Evolutionary conservation across 495 filamentous ascomycete genomes (phyloP), one percentile per base, ranked within the genome.

Genomic region (Xylaria cubensis): DNA sequence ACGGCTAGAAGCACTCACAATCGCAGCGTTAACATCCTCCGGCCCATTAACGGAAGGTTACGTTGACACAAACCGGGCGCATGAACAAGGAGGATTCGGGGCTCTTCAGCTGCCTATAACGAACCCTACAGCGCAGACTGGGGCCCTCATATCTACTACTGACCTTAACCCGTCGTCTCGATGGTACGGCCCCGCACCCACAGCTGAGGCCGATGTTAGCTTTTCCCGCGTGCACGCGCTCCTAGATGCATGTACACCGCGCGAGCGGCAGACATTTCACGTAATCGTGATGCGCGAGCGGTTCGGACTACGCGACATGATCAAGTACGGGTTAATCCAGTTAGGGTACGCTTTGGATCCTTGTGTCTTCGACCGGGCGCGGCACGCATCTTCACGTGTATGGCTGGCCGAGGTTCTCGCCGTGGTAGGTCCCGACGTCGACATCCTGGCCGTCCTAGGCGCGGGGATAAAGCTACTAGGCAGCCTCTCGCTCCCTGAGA

Each of bases 391-490:
- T 4, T 15, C 62, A 24, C 62, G 62, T 0, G 62, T 15, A 0
- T 64, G 62, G 62, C 19, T 64, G 4, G 39, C 21, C 10, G 29
- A 64, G 2, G 62, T 64, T 3, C n/a, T 24, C 21, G 41, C 62
- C 39, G 10, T 32, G 0, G 26, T 48, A 2, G 62, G 62, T n/a
- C 26, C 26, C 41, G 41, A 32, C 24, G 62, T 64, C 62, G 39
- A 32, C 4, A 32, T 48, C 24, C 34, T 64, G 0, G 24, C 62
- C 24, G 62, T 48, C 3, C 4, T 64, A 3, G 62, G 7, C 8
- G 62, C 62, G 17, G 62, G 62, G 13, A 32, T 64, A 13, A 64
- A 64, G 13, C 41, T 64, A 21, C 41, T 64, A 4, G 62, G 41
- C 1, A 12, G 62, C 6, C 19, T 64, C 3, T 19, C 62, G 0